Evolutionary conservation across 306 rosid genomes (phyloP).

Genomic region (Aeschynomene evenia): DNA sequence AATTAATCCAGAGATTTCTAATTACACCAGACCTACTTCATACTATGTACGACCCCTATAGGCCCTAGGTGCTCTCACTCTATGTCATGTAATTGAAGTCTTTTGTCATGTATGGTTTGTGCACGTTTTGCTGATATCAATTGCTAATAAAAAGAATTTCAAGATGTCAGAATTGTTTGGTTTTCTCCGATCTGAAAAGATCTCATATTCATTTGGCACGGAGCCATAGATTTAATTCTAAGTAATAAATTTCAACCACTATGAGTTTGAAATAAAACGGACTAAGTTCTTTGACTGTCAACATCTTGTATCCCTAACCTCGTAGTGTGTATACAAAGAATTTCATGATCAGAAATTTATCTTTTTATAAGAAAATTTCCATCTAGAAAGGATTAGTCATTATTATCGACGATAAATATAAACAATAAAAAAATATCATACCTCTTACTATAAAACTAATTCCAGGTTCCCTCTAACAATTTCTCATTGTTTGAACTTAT

Average conservation of each 20-base stretch:
- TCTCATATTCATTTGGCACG: not conserved
- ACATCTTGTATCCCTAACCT: too few relatives aligned
- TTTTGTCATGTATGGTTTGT: conserved; percentile 11
- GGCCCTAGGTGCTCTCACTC: not conserved
- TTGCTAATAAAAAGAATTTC: conserved; percentile 16
- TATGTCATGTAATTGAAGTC: not conserved
- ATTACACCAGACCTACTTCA: too few relatives aligned
- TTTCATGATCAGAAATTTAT: too few relatives aligned
- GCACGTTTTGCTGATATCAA: not conserved
- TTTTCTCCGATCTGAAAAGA: not conserved
- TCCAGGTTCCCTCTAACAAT: not conserved
- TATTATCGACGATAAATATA: too few relatives aligned
- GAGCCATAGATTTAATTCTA: not conserved
- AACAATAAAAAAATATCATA: too few relatives aligned
- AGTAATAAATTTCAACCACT: not conserved
- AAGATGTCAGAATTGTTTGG: not conserved
- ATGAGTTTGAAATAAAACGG: not conserved
- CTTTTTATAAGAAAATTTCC: too few relatives aligned
- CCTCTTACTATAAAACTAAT: not conserved
- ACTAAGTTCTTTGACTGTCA: not conserved
- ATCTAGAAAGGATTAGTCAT: too few relatives aligned
- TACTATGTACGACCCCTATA: too few relatives aligned
- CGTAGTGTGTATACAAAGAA: too few relatives aligned
- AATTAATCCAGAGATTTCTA: too few relatives aligned
- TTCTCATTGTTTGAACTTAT: not conserved